These are phyloP conservation scores for Catunica adiposa DNA, from an alignment of 2,329 filamentous ascomycete species.

Conservation along the genomic window DNA sequence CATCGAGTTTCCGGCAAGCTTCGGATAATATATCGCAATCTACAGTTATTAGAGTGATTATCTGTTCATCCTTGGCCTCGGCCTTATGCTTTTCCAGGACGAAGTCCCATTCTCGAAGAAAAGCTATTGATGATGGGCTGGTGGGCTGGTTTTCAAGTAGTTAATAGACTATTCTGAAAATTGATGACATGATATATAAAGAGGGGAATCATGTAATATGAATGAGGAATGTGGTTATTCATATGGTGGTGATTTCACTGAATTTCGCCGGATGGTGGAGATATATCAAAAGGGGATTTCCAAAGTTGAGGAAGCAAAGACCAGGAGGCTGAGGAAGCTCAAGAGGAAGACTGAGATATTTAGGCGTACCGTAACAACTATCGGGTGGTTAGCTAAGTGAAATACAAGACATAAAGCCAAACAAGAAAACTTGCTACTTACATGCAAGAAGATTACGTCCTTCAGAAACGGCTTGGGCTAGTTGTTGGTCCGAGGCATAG, in stretches of 20 bases:
- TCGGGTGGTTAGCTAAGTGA: background rate
- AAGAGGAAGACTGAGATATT: too few species aligned
- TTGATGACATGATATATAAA: too few species aligned
- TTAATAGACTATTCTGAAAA: too few species aligned
- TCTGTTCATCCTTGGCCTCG: background rate
- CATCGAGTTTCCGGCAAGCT: background rate
- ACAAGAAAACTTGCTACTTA: background rate
- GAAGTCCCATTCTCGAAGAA: background rate
- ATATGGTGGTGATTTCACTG: too few species aligned
- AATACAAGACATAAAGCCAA: background rate
- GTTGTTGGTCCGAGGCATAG: background rate
- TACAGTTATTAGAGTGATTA: background rate
- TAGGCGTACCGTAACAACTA: background rate
- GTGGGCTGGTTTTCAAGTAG: background rate
- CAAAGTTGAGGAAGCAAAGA: too few species aligned
- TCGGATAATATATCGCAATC: background rate
- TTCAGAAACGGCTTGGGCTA: background rate
- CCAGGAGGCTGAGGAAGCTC: too few species aligned
- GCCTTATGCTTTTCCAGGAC: background rate
- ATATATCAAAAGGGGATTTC: too few species aligned
- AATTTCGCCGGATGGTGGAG: too few species aligned
- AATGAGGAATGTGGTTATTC: too few species aligned
- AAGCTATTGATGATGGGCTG: background rate
- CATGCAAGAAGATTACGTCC: background rate
- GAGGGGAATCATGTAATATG: too few species aligned